Conservation (phyloP, 257 asterid species). For the Ballota nigra region DNA sequence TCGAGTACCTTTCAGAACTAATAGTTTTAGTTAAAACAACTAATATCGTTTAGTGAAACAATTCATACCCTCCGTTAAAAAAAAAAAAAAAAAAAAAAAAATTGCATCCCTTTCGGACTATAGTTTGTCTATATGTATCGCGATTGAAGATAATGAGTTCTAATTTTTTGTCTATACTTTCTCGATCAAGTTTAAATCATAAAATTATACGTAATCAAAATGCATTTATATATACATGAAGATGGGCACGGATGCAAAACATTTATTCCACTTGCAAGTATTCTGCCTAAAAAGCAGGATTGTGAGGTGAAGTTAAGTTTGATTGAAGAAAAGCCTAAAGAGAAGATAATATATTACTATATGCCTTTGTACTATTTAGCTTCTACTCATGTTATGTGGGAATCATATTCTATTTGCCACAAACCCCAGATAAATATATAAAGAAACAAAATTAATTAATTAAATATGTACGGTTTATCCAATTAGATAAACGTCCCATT, state of each 20-base stretch:
- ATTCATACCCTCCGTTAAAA: no score
- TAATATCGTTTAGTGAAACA: no score
- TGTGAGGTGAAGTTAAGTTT: conserved; percentile 24
- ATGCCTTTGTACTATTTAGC: neutral
- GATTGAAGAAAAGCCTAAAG: neutral
- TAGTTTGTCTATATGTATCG: no score
- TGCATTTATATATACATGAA: neutral
- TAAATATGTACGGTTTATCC: neutral
- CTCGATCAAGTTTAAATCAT: neutral
- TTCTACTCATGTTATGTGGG: conserved; percentile 9
- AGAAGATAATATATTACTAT: conserved; percentile 11
- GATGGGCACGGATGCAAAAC: neutral
- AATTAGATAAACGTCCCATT: neutral
- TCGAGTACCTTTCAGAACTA: no score
- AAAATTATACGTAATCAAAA: no score
- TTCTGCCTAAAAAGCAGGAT: neutral
- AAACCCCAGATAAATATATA: neutral
- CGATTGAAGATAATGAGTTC: neutral
- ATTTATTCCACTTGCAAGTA: neutral
- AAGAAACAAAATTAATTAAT: no score
- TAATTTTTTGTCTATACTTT: neutral
- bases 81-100: no score
- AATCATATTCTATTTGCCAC: conserved; percentile 27
- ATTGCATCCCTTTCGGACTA: no score
- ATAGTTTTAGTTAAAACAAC: no score